Evolutionary conservation across 1,284 basidiomycete genomes (phyloP).

Genomic region (Sporisorium reilianum): DNA sequence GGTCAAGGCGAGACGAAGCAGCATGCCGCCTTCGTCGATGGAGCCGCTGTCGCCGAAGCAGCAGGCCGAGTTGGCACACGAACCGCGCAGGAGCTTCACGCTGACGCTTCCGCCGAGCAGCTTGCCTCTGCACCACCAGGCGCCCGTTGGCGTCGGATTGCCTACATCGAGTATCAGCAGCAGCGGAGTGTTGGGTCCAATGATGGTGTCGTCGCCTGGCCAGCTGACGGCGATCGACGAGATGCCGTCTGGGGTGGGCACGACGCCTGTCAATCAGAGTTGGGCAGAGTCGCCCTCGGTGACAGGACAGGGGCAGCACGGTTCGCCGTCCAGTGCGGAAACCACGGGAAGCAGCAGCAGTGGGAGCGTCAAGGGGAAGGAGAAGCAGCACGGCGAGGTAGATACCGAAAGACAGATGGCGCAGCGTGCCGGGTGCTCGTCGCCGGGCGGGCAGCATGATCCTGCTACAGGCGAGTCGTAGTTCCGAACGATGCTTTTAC

Average conservation of each 20-base stretch:
- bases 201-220: constrained; percentile 25
- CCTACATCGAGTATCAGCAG: constrained; percentile 5
- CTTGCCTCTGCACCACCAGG: constrained; percentile 21
- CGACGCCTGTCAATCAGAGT: constrained; percentile 28
- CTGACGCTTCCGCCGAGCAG: constrained; percentile 36
- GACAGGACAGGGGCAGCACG: too few species aligned
- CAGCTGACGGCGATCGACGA: constrained; percentile 49
- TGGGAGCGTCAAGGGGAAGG: constrained; percentile 28
- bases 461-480: constrained; percentile 12
- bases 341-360: constrained; percentile 12
- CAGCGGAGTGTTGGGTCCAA: constrained; percentile 3
- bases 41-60: constrained; percentile 24
- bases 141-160: background rate
- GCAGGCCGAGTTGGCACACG: constrained; percentile 12
- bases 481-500: background rate
- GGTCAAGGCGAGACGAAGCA: constrained; percentile 18
- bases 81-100: constrained; percentile 33
- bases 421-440: constrained; percentile 29
- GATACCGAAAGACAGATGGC: constrained; percentile 15
- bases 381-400: constrained; percentile 1
- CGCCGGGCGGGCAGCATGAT: constrained; percentile 30
- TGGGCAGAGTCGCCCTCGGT: constrained; percentile 18
- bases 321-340: constrained; percentile 22
- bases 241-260: constrained; percentile 20
- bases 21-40: constrained; percentile 22